Conservation (phyloP, 208 protist genomes). For the Trypanosoma avium region DNA sequence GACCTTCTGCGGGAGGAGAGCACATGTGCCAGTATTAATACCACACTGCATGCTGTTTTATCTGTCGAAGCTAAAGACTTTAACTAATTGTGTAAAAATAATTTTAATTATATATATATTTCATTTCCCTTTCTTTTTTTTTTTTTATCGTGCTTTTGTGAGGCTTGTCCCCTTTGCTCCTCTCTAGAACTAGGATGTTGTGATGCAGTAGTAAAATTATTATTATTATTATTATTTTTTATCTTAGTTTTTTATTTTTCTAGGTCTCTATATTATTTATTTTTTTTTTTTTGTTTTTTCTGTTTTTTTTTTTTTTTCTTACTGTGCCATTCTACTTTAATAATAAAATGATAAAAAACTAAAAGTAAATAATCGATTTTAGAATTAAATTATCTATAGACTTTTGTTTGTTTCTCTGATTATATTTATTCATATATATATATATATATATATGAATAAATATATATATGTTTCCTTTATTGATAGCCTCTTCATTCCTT, state of each 20-base stretch:
- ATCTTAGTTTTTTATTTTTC: conserved; percentile 1
- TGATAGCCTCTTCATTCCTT: too few species aligned
- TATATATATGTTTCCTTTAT: too few species aligned
- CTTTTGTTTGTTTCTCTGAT: too few species aligned
- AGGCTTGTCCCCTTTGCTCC: too few species aligned
- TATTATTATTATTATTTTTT: background rate
- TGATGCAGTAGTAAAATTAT: background rate
- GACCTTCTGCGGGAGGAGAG: conserved; percentile 4
- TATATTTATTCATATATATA: too few species aligned
- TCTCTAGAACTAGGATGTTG: background rate
- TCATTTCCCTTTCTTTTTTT: too few species aligned
- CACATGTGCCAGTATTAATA: background rate
- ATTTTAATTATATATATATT: background rate
- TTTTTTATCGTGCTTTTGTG: too few species aligned
- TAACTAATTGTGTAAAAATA: background rate
- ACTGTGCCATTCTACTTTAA: background rate
- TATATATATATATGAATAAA: too few species aligned
- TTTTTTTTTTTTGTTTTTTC: background rate
- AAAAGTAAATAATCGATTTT: background rate
- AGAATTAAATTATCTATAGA: background rate
- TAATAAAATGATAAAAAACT: conserved; percentile 1
- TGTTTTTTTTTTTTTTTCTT: background rate
- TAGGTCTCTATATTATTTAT: background rate
- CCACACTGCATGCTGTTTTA: conserved; percentile 7
- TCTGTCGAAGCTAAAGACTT: background rate